These are phyloP conservation scores for Pyrenochaeta sp. DNA, from an alignment of 2,329 filamentous ascomycete species.

Conservation along the genomic window DNA sequence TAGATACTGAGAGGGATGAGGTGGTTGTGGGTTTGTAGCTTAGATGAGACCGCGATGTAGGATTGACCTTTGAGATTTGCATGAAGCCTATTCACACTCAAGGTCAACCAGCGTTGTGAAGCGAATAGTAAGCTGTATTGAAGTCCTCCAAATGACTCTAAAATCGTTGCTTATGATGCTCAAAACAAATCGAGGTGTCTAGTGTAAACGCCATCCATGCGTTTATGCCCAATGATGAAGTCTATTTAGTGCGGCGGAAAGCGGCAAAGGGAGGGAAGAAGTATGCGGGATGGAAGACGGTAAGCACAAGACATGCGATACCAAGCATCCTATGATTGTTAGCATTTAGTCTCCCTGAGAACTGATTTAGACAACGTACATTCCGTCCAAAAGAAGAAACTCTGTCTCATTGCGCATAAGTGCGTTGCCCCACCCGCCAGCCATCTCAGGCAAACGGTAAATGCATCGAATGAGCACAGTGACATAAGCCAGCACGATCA, in stretches of 20 bases:
- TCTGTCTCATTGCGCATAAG: slow-evolving; percentile 55
- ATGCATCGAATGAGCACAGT: slow-evolving; percentile 56
- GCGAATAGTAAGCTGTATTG: too few species aligned
- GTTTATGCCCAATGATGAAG: not conserved
- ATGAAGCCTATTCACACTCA: too few species aligned
- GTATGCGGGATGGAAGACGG: slow-evolving; percentile 34
- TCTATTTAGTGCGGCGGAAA: slow-evolving; percentile 24
- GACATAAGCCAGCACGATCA: slow-evolving; percentile 48
- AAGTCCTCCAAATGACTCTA: too few species aligned
- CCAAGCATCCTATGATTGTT: slow-evolving; percentile 31
- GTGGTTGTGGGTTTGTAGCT: too few species aligned
- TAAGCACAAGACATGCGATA: slow-evolving; percentile 34
- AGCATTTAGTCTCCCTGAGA: not conserved
- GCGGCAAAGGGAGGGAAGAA: slow-evolving; percentile 38
- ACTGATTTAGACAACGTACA: slow-evolving; percentile 22
- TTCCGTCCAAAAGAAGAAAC: slow-evolving; percentile 59
- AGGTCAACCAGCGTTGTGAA: too few species aligned
- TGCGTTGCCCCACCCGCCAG: slow-evolving; percentile 52
- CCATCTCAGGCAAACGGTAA: slow-evolving; percentile 57
- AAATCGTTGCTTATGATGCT: too few species aligned
- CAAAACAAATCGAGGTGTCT: not conserved
- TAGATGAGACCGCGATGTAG: too few species aligned
- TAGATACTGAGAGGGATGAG: too few species aligned
- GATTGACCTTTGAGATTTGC: too few species aligned
- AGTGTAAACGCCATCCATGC: not conserved